These are phyloP conservation scores for Candida anutae DNA, from an alignment of 1,139 yeast genomes.

Conservation along the genomic window DNA sequence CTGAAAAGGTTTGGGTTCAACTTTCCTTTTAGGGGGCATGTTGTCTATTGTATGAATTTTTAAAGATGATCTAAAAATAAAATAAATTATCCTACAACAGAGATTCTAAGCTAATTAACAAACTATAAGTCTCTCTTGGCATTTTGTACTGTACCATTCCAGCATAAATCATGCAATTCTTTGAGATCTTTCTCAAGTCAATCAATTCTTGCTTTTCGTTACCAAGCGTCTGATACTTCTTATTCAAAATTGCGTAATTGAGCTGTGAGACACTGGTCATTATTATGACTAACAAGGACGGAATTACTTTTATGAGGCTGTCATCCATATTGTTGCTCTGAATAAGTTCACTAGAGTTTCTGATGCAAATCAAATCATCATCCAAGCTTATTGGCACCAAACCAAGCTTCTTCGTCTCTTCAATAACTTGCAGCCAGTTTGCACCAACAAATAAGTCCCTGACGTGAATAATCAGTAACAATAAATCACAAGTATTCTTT, in stretches of 20 bases:
- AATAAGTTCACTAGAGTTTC: conserved; percentile 36
- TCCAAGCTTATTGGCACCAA: conserved; percentile 54
- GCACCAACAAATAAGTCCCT: conserved; percentile 52
- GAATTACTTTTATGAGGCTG: conserved; percentile 69
- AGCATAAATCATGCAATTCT: conserved; percentile 88
- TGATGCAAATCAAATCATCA: conserved; percentile 28
- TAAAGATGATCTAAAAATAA: background rate
- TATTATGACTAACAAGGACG: conserved; percentile 69
- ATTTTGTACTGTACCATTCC: conserved; percentile 93
- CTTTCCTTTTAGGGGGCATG: conserved; percentile 8
- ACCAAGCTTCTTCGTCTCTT: conserved; percentile 49
- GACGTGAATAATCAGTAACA: conserved; percentile 62
- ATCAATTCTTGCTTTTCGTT: conserved; percentile 50
- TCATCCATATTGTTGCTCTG: conserved; percentile 50
- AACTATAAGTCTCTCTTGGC: conserved; percentile 85
- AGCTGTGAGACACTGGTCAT: conserved; percentile 72
- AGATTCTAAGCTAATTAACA: conserved; percentile 65
- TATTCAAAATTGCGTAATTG: conserved; percentile 39
- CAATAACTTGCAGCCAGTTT: conserved; percentile 58
- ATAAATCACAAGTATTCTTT: conserved; percentile 55
- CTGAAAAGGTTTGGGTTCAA: conserved; percentile 6
- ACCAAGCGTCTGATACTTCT: conserved; percentile 41
- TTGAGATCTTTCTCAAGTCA: conserved; percentile 56
- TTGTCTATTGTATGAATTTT: background rate
- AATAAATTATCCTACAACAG: conserved; percentile 14